Evolutionary conservation across 352 stramenopile species (phyloP).

Genomic region (Phytophthora nicotianae): DNA sequence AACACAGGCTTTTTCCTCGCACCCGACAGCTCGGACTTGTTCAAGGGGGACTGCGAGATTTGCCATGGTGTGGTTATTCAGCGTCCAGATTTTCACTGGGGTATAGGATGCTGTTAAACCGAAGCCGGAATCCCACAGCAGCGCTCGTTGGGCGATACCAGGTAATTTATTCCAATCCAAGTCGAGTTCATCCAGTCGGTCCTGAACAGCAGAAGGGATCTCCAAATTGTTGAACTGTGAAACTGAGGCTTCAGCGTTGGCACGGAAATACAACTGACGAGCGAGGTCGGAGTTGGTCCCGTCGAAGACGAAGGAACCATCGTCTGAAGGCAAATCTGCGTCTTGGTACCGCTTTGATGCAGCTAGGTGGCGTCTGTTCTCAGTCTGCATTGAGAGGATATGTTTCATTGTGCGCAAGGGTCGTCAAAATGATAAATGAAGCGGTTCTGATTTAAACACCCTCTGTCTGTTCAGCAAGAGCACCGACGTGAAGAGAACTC

Average conservation of each 20-base stretch:
- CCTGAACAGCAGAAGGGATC: constrained; percentile 12
- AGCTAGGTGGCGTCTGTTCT: neutral
- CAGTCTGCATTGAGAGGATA: neutral
- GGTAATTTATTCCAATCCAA: constrained; percentile 12
- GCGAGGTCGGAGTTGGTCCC: constrained; percentile 39
- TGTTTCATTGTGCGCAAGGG: too few relatives aligned
- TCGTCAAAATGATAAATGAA: neutral
- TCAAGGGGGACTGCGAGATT: constrained; percentile 21
- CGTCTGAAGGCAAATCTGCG: neutral
- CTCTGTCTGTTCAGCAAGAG: too few relatives aligned
- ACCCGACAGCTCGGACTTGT: constrained; percentile 9
- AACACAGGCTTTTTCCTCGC: constrained; percentile 11
- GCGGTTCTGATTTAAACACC: too few relatives aligned
- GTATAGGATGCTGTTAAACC: neutral
- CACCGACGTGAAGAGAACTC: too few relatives aligned
- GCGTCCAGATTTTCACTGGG: constrained; percentile 26
- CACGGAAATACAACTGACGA: constrained; percentile 31
- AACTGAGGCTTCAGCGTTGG: constrained; percentile 11
- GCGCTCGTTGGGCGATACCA: constrained; percentile 26
- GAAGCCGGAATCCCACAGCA: constrained; percentile 35
- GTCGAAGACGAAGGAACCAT: constrained; percentile 27
- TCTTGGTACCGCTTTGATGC: neutral
- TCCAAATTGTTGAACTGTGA: neutral
- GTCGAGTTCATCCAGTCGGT: constrained; percentile 8
- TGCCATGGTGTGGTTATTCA: constrained; percentile 15